Percentiles rank a stretch among this genome's conserved stretches.
These are phyloP conservation scores for Diaporthe velutina DNA, from an alignment of 2,329 filamentous ascomycete genomes.

Conservation along the genomic window DNA sequence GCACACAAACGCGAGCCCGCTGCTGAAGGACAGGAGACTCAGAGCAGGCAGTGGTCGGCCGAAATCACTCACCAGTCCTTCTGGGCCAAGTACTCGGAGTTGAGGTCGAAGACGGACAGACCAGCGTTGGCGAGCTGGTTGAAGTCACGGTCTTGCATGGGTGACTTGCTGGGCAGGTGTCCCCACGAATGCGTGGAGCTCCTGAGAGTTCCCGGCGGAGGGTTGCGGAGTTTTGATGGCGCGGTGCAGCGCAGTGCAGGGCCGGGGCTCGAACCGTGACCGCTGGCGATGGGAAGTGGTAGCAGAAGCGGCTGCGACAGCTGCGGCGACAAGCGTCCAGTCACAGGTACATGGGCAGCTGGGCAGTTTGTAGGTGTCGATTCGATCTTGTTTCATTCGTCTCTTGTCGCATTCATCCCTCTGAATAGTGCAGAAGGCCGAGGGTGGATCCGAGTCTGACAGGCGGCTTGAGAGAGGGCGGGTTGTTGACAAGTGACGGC, in stretches of 20 bases:
- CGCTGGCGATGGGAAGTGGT: neutral
- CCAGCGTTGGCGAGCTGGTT: conserved; percentile 32
- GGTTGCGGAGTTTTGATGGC: neutral
- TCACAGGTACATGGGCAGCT: neutral
- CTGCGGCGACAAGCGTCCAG: neutral
- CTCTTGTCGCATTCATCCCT: neutral
- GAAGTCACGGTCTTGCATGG: conserved; percentile 23
- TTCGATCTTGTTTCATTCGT: neutral
- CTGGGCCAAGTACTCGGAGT: conserved; percentile 17
- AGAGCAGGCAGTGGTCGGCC: neutral
- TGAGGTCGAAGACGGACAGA: conserved; percentile 32
- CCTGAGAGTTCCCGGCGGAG: neutral
- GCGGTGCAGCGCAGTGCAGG: neutral
- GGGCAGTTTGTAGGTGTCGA: neutral
- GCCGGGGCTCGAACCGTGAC: neutral
- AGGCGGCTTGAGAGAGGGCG: neutral
- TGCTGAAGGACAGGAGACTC: neutral
- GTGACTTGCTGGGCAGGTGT: neutral
- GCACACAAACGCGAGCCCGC: neutral
- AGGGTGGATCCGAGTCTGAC: neutral
- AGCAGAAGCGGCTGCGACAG: neutral
- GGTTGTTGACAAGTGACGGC: neutral
- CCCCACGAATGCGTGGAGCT: conserved; percentile 12
- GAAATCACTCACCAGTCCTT: conserved; percentile 17
- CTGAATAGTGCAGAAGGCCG: neutral